Evolutionary conservation across 306 rosid species (phyloP).

Genomic region (Vigna unguiculata): DNA sequence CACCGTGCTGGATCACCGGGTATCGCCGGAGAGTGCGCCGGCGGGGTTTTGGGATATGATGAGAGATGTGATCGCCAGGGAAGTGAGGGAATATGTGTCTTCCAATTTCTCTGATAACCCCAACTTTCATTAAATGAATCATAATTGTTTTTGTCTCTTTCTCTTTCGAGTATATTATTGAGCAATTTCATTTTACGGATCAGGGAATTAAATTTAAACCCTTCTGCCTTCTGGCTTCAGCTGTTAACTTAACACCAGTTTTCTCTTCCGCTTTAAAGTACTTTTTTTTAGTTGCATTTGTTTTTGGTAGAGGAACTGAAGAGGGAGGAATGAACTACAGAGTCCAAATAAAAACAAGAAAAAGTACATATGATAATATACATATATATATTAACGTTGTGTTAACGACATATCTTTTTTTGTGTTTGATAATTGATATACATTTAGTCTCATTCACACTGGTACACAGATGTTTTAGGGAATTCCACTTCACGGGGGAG

Average conservation of each 20-base stretch:
- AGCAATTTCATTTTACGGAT: conserved; percentile 1
- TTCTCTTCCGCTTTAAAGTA: neutral
- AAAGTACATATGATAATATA: neutral
- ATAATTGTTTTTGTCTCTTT: neutral
- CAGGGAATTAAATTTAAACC: conserved; percentile 1
- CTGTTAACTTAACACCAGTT: conserved; percentile 15
- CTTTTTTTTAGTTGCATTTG: too few relatives aligned
- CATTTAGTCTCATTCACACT: neutral
- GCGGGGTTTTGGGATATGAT: conserved; percentile 84
- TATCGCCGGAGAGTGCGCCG: conserved; percentile 55
- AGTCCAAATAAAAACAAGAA: neutral
- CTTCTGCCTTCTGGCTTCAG: neutral
- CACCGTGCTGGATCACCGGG: conserved; percentile 11
- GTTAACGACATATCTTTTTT: neutral
- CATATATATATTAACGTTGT: too few relatives aligned
- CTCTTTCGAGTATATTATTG: neutral
- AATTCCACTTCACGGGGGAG: neutral
- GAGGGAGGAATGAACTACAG: neutral
- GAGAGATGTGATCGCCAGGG: conserved; percentile 86
- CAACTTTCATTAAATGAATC: conserved; percentile 45
- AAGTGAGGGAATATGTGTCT: conserved; percentile 83
- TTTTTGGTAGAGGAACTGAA: too few relatives aligned
- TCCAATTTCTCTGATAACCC: conserved; percentile 67
- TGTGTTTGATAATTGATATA: neutral
- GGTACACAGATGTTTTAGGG: neutral